Evolutionary conservation across 345 rosid species (phyloP), one percentile per base, ranked within the genome.

Genomic region (Xanthoceras sorbifolium): DNA sequence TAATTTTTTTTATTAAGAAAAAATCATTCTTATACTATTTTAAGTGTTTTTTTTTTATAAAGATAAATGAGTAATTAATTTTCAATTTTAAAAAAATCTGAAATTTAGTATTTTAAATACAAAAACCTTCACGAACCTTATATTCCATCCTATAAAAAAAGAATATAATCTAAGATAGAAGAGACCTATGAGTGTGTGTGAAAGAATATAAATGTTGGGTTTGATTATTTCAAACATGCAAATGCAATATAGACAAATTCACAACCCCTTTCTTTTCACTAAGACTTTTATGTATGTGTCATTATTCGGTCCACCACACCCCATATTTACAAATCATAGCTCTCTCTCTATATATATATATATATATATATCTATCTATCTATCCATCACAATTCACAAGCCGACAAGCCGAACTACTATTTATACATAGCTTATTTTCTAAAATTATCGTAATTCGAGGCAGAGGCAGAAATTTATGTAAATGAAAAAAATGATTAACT

Each of bases 221-320:
- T 67, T 42, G 71, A 15, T 67, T 9, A 48, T 46, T 46, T 48
- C 25, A 46, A 28, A 1, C 36, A 17, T 7, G 38, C 12, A 9
- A n/a, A n/a, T n/a, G n/a, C n/a, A n/a, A n/a, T n/a, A 50, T 18
- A 29, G 72, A 69, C 18, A 69, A 69, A 50, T 69, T 50, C 28
- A 69, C 23, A 9, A 5, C 2, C 31, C 61, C 42, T 50, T 50
- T 69, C 73, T 28, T 50, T 69, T 69, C 73, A 50, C 1, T 29
- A 4, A 28, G 73, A 69, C 73, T 69, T 69, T 48, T 68, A 2
- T 62, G 34, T 8, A 28, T 62, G 34, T 25, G 42, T 64, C 14
- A 64, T 34, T 64, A 18, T n/a, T 65, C 42, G 18, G n/a, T 65
- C 48, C 48, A 36, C 6, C 28, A 36, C n/a, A n/a, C 6, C 40